These are phyloP conservation scores for Penicillium egyptiacum DNA, from an alignment of 495 filamentous ascomycete genomes.

Conservation along the genomic window DNA sequence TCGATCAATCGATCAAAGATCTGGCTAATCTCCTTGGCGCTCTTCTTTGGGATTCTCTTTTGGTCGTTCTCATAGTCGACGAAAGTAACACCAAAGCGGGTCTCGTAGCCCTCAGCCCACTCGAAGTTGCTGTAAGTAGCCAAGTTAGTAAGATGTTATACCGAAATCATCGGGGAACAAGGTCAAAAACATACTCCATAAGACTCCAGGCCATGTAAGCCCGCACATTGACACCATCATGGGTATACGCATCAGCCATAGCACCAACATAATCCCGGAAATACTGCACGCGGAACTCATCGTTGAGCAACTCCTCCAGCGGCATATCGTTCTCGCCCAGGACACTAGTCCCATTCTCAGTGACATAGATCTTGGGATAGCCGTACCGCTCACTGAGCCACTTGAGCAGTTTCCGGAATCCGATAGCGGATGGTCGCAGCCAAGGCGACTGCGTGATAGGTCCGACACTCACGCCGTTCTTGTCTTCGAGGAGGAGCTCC, in stretches of 20 bases:
- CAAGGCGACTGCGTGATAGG: constrained; percentile 75
- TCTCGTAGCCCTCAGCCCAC: constrained; percentile 78
- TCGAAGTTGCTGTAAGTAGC: constrained; percentile 49
- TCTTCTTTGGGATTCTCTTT: constrained; percentile 77
- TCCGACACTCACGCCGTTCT: constrained; percentile 66
- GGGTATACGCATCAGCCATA: constrained; percentile 63
- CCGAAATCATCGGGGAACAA: not conserved
- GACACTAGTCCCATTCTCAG: constrained; percentile 77
- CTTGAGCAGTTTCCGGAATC: constrained; percentile 73
- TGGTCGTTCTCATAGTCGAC: constrained; percentile 74
- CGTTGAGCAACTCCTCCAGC: constrained; percentile 65
- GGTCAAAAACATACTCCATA: constrained; percentile 56
- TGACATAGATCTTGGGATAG: constrained; percentile 74
- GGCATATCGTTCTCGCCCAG: constrained; percentile 76
- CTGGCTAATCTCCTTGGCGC: constrained; percentile 61
- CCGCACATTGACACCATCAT: constrained; percentile 69
- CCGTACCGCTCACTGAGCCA: constrained; percentile 78
- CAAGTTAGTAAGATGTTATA: constrained; percentile 13
- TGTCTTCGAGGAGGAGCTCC: constrained; percentile 64
- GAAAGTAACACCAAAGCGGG: constrained; percentile 76
- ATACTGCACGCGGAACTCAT: constrained; percentile 74
- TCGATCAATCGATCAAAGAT: constrained; percentile 56
- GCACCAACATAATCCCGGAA: constrained; percentile 71
- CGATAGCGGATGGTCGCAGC: constrained; percentile 67
- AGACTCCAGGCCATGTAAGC: constrained; percentile 81